Percentiles rank a stretch among this genome's conserved stretches.
phyloP scores from a whole-genome alignment of 2,329 filamentous ascomycete species.

The Fusarium globosum region DNA sequence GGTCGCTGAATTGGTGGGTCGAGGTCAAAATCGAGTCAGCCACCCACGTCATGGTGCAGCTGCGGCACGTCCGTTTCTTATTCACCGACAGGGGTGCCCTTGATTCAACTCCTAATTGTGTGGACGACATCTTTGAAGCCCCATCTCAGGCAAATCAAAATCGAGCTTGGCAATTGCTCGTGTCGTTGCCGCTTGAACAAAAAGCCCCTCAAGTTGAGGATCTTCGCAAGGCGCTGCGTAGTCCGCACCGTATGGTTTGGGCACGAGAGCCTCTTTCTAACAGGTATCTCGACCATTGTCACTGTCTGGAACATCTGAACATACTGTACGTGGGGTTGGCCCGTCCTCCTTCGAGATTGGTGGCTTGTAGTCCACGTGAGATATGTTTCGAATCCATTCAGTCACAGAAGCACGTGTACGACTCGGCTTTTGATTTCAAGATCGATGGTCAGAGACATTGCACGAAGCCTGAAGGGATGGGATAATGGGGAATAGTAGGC shows the following conservation, averaged over 20 bases:
- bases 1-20: slow-evolving; percentile 26
- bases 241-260: slow-evolving; percentile 9
- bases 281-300: neutral
- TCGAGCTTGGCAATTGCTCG: slow-evolving; percentile 26
- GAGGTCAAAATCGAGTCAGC: slow-evolving; percentile 24
- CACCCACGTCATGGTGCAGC: slow-evolving; percentile 44
- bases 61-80: slow-evolving; percentile 28
- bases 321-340: slow-evolving; percentile 16
- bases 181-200: slow-evolving; percentile 19
- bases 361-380: slow-evolving; percentile 31
- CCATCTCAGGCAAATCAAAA: slow-evolving; percentile 20
- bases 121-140: neutral
- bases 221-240: neutral
- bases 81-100: slow-evolving; percentile 25
- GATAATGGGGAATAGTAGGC: neutral
- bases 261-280: neutral
- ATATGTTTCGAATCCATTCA: slow-evolving; percentile 21
- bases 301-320: neutral
- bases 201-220: slow-evolving; percentile 7
- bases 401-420: slow-evolving; percentile 10
- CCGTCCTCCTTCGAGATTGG: slow-evolving; percentile 10
- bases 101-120: neutral
- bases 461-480: neutral
- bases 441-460: slow-evolving; percentile 1
- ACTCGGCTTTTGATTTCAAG: slow-evolving; percentile 12